These are phyloP conservation scores for Shiraia sp. DNA, from an alignment of 2,329 filamentous ascomycete genomes.

Conservation along the genomic window DNA sequence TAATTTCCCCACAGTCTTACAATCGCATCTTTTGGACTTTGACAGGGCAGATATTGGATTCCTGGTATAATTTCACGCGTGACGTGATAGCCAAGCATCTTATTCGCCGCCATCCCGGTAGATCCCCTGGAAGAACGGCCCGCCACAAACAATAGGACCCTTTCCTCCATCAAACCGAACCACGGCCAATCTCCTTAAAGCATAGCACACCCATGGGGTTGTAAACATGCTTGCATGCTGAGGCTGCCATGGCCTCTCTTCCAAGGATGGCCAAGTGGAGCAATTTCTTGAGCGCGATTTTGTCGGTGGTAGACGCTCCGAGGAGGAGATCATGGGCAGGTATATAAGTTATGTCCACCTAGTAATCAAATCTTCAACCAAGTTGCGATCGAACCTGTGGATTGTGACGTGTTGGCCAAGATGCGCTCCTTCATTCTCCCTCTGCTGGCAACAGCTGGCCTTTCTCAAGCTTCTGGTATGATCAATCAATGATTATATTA, in stretches of 20 bases:
- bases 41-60: constrained; percentile 16
- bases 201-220: constrained; percentile 7
- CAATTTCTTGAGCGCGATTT: constrained; percentile 17
- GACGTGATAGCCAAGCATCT: constrained; percentile 18
- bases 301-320: constrained; percentile 7
- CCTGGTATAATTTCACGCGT: constrained; percentile 10
- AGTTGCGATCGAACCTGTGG: not conserved
- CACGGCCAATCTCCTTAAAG: constrained; percentile 29
- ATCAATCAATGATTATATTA: not conserved
- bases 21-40: constrained; percentile 6
- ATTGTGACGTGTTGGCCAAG: constrained; percentile 5
- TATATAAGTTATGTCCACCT: constrained; percentile 27
- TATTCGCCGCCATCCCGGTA: constrained; percentile 27
- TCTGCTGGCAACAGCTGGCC: constrained; percentile 24
- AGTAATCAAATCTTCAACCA: not conserved
- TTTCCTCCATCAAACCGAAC: constrained; percentile 31
- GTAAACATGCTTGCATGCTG: constrained; percentile 1
- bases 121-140: constrained; percentile 35
- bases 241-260: constrained; percentile 6
- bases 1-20: constrained; percentile 8
- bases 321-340: not conserved
- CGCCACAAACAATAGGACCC: constrained; percentile 29
- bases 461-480: constrained; percentile 28
- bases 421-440: constrained; percentile 33
- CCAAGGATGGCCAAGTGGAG: constrained; percentile 23